These are phyloP conservation scores for Fusarium sp. DNA, from an alignment of 2,329 filamentous ascomycete species.

Conservation along the genomic window DNA sequence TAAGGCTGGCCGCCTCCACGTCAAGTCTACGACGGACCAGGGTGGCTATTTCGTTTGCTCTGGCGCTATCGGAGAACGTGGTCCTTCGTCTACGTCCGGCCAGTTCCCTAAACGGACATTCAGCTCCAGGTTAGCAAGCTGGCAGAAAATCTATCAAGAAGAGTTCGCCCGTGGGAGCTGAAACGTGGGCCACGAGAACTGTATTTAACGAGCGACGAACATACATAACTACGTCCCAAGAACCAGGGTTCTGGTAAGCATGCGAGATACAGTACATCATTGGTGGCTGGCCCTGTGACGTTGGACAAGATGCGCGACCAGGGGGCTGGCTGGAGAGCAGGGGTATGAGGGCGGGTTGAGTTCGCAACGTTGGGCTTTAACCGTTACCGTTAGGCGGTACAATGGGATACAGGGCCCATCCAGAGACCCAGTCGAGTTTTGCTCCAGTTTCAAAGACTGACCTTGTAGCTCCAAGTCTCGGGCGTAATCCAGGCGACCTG, in stretches of 20 bases:
- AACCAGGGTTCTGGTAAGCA: neutral
- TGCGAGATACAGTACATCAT: neutral
- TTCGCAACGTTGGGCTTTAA: neutral
- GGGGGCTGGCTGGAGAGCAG: neutral
- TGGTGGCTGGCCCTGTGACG: neutral
- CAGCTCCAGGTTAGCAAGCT: too few relatives aligned
- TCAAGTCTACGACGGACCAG: conserved; percentile 24
- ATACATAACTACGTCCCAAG: neutral
- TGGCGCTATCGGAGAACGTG: too few relatives aligned
- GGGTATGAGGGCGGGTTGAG: neutral
- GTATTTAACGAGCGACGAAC: too few relatives aligned
- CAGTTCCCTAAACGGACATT: too few relatives aligned
- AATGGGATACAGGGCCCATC: neutral
- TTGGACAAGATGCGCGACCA: neutral
- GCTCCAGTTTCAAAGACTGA: neutral
- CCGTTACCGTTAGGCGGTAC: neutral
- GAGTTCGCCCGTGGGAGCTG: neutral
- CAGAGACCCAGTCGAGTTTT: neutral
- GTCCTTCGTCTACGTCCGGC: too few relatives aligned
- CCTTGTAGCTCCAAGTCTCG: neutral
- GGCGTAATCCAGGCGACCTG: neutral
- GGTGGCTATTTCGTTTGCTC: conserved; percentile 15
- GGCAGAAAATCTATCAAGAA: too few relatives aligned
- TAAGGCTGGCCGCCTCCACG: conserved; percentile 40
- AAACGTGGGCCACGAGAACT: neutral